Conservation (phyloP, 305 asterid species). For the Fraxinus greggii region DNA sequence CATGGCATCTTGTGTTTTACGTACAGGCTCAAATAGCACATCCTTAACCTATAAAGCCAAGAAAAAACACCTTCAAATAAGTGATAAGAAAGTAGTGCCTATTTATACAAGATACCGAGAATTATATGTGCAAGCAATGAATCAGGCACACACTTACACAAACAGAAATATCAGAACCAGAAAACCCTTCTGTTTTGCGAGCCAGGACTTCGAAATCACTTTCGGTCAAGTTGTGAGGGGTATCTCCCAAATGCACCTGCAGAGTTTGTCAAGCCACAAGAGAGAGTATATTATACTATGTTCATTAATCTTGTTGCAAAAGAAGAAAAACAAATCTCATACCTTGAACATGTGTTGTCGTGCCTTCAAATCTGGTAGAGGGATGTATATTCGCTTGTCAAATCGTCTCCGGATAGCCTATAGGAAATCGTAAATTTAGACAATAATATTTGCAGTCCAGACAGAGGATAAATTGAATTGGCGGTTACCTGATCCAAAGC, state of each 20-base stretch:
- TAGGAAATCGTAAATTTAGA: neutral
- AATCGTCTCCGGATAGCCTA: slow-evolving; percentile 94
- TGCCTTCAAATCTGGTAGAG: slow-evolving; percentile 90
- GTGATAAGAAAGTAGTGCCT: neutral
- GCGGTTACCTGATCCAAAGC: slow-evolving; percentile 80
- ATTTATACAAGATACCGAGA: neutral
- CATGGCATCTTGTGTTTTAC: slow-evolving; percentile 95
- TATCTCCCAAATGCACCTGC: slow-evolving; percentile 98
- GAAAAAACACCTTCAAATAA: neutral
- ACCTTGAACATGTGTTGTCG: slow-evolving; percentile 98
- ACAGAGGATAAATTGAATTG: neutral
- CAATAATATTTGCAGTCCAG: neutral
- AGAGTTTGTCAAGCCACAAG: slow-evolving; percentile 23
- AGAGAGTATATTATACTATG: slow-evolving; percentile 3
- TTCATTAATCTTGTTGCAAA: slow-evolving; percentile 8
- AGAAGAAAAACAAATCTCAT: slow-evolving; percentile 26
- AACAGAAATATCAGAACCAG: slow-evolving; percentile 94
- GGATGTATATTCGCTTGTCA: slow-evolving; percentile 95
- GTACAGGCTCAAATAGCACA: slow-evolving; percentile 93
- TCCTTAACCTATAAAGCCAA: slow-evolving; percentile 70
- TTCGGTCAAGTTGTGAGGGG: slow-evolving; percentile 84
- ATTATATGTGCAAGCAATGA: neutral
- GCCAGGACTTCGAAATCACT: slow-evolving; percentile 79
- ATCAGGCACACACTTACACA: slow-evolving; percentile 61
- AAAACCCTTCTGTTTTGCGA: slow-evolving; percentile 90